Percentiles rank a stretch among this genome's conserved stretches.
phyloP scores from a whole-genome alignment of 371 early-diverging fungal genomes.

The Synchytrium microbalum region DNA sequence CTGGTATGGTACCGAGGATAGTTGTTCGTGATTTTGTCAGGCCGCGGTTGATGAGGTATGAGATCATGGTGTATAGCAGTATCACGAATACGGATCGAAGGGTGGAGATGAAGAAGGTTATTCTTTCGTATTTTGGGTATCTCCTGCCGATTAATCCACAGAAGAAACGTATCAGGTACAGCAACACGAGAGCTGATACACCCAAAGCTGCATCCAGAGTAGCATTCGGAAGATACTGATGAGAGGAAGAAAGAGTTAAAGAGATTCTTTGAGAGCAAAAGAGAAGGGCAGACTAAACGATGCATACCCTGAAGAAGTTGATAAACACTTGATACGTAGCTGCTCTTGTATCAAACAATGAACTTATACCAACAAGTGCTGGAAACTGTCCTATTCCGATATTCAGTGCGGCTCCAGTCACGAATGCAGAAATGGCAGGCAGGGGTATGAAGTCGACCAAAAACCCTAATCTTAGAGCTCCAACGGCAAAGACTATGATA shows the following conservation, averaged over 20 bases:
- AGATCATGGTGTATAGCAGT: slow-evolving; percentile 63
- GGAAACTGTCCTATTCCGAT: slow-evolving; percentile 74
- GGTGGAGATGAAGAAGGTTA: background rate
- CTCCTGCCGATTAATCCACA: background rate
- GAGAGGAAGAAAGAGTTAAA: background rate
- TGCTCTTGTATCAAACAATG: slow-evolving; percentile 51
- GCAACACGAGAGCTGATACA: slow-evolving; percentile 41
- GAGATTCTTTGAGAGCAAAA: background rate
- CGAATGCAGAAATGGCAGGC: slow-evolving; percentile 66
- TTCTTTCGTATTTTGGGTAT: background rate
- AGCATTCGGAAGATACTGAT: slow-evolving; percentile 16
- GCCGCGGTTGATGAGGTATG: slow-evolving; percentile 49
- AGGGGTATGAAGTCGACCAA: slow-evolving; percentile 76
- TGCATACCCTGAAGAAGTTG: slow-evolving; percentile 34
- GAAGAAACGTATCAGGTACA: slow-evolving; percentile 38
- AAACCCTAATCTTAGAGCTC: slow-evolving; percentile 67
- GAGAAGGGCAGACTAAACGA: too few relatives aligned
- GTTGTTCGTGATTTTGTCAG: slow-evolving; percentile 25
- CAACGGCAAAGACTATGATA: slow-evolving; percentile 52
- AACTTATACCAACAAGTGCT: slow-evolving; percentile 61
- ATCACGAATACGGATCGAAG: slow-evolving; percentile 34
- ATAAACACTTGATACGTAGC: slow-evolving; percentile 47
- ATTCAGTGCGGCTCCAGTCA: slow-evolving; percentile 63
- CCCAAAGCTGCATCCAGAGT: slow-evolving; percentile 55
- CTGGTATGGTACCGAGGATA: slow-evolving; percentile 62